phyloP scores from a whole-genome alignment of 129 eudicot genomes.

The Ambrosia artemisiifolia region DNA sequence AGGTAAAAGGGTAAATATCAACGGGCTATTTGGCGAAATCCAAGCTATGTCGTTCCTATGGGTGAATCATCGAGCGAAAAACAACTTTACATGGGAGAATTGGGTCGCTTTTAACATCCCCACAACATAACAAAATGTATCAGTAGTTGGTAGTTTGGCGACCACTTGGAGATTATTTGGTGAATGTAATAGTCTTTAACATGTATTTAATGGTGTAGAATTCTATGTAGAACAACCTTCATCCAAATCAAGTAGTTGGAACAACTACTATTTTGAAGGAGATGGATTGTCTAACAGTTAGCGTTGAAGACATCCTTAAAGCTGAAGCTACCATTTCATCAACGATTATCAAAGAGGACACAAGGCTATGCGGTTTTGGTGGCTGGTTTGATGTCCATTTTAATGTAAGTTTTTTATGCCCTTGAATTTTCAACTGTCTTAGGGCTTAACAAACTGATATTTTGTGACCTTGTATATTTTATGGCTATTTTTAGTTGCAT shows the following conservation, averaged over 20 bases:
- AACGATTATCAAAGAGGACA: constrained; percentile 53
- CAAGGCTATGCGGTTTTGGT: constrained; percentile 71
- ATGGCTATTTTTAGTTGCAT: no score
- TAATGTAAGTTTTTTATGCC: constrained; percentile 51
- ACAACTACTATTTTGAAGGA: constrained; percentile 68
- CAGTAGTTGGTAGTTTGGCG: constrained; percentile 79
- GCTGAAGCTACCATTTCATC: constrained; percentile 53
- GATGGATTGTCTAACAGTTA: constrained; percentile 78
- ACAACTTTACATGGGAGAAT: no score
- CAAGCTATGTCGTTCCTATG: no score
- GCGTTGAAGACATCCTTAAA: constrained; percentile 64
- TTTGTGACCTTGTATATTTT: no score
- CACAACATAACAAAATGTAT: no score
- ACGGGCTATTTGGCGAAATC: no score
- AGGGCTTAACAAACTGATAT: neutral
- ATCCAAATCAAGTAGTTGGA: constrained; percentile 88
- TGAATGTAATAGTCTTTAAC: neutral
- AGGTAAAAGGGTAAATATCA: no score
- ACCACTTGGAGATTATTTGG: no score
- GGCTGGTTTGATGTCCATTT: constrained; percentile 99
- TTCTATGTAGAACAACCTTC: constrained; percentile 86
- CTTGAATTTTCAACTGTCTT: neutral
- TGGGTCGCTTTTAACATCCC: no score
- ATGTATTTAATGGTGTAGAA: constrained; percentile 45
- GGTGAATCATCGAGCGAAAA: no score